These are phyloP conservation scores for Suillus fuscotomentosus DNA, from an alignment of 768 basidiomycete species.

Conservation along the genomic window DNA sequence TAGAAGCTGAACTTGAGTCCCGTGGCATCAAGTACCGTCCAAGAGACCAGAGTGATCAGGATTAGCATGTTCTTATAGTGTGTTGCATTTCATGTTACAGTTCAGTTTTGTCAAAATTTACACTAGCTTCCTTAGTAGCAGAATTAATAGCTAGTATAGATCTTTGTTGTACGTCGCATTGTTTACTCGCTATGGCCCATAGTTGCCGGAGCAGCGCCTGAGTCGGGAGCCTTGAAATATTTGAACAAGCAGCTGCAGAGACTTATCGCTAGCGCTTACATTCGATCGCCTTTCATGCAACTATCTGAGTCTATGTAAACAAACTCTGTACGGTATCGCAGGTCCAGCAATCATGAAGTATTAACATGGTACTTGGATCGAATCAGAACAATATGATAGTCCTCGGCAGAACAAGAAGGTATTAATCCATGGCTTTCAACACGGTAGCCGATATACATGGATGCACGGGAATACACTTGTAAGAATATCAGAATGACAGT, in stretches of 20 bases:
- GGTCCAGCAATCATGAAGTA: not conserved
- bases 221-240: not conserved
- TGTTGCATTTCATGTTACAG: not conserved
- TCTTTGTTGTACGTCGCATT: not conserved
- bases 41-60: constrained; percentile 75
- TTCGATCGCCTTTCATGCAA: not conserved
- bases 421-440: not conserved
- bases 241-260: not conserved
- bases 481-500: not conserved
- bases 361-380: not conserved
- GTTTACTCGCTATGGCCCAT: not conserved
- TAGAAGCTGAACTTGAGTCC: constrained; percentile 75
- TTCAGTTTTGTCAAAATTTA: not conserved
- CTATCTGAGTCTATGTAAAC: not conserved
- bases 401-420: not conserved
- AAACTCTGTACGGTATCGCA: not conserved
- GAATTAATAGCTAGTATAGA: not conserved
- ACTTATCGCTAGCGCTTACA: not conserved
- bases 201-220: not conserved
- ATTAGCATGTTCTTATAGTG: constrained; percentile 33
- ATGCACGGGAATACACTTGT: not conserved
- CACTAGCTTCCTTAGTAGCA: not conserved
- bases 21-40: constrained; percentile 85
- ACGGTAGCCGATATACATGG: not conserved
- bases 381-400: not conserved